These are phyloP conservation scores for Daldinia sp. DNA, from an alignment of 2,329 filamentous ascomycete species.

Conservation along the genomic window DNA sequence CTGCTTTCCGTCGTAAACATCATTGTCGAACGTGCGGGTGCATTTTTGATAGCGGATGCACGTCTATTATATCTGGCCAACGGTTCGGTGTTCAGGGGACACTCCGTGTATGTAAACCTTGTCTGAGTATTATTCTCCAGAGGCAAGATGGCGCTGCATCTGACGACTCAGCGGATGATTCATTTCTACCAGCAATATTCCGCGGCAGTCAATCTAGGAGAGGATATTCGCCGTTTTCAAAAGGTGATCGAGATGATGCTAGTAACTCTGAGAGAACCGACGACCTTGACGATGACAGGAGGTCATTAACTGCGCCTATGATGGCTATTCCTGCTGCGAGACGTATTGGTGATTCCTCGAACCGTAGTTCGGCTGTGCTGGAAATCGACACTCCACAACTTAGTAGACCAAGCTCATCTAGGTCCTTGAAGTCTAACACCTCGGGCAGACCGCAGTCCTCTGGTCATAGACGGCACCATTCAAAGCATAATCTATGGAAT, in stretches of 20 bases:
- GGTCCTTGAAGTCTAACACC: slow-evolving; percentile 83
- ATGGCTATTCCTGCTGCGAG: slow-evolving; percentile 77
- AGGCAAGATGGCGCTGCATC: slow-evolving; percentile 88
- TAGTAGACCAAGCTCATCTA: slow-evolving; percentile 91
- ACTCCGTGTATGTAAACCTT: slow-evolving; percentile 91
- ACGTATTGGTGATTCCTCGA: slow-evolving; percentile 77
- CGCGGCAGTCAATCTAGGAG: slow-evolving; percentile 65
- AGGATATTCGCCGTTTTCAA: slow-evolving; percentile 52
- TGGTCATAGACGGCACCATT: slow-evolving; percentile 86
- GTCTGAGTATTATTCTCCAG: slow-evolving; percentile 89
- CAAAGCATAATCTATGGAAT: slow-evolving; percentile 85
- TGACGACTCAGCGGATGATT: slow-evolving; percentile 85
- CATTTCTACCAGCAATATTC: slow-evolving; percentile 74
- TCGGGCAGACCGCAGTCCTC: slow-evolving; percentile 79
- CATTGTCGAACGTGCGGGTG: slow-evolving; percentile 97
- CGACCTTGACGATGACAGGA: slow-evolving; percentile 59
- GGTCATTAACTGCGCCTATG: slow-evolving; percentile 74
- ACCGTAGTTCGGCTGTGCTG: slow-evolving; percentile 86
- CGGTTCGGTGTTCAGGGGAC: slow-evolving; percentile 88
- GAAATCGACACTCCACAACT: slow-evolving; percentile 89
- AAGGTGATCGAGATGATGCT: slow-evolving; percentile 56
- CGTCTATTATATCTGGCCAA: slow-evolving; percentile 86
- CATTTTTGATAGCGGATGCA: slow-evolving; percentile 98
- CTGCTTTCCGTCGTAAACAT: slow-evolving; percentile 94
- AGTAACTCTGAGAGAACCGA: slow-evolving; percentile 58